A percentile compares a stretch with the other conserved stretches of the same genome.
phyloP scores from a whole-genome alignment of 2,329 filamentous ascomycete genomes.

The Plenodomus tracheiphilus region DNA sequence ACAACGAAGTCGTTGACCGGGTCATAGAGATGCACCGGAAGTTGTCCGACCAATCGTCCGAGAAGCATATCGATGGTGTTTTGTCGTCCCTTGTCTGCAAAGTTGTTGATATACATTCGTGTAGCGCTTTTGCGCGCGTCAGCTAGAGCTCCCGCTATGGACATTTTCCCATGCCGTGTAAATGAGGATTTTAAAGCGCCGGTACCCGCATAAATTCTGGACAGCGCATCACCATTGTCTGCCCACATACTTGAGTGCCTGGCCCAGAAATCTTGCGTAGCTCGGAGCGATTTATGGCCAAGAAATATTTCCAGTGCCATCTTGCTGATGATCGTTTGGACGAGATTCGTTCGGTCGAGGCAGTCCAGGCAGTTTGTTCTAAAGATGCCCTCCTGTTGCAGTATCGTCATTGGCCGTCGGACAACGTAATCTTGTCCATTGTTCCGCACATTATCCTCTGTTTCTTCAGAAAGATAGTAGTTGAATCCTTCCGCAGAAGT shows the following conservation, averaged over 20 bases:
- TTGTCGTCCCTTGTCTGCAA: slow-evolving; percentile 88
- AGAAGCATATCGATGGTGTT: slow-evolving; percentile 94
- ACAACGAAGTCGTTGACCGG: slow-evolving; percentile 91
- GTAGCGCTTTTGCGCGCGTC: slow-evolving; percentile 94
- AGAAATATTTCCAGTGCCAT: slow-evolving; percentile 90
- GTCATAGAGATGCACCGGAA: slow-evolving; percentile 83
- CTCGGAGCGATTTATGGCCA: slow-evolving; percentile 68
- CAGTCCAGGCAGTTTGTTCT: slow-evolving; percentile 96
- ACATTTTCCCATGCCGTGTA: slow-evolving; percentile 94
- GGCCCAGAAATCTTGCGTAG: slow-evolving; percentile 83
- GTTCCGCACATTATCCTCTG: slow-evolving; percentile 55
- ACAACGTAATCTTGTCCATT: slow-evolving; percentile 47
- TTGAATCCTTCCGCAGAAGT: slow-evolving; percentile 83
- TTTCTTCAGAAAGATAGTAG: slow-evolving; percentile 84
- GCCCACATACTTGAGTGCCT: slow-evolving; percentile 93
- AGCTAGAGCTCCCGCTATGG: slow-evolving; percentile 87
- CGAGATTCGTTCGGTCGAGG: slow-evolving; percentile 90
- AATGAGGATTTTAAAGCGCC: slow-evolving; percentile 95
- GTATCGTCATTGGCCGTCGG: slow-evolving; percentile 63
- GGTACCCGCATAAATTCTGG: slow-evolving; percentile 94
- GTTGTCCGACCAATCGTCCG: slow-evolving; percentile 80
- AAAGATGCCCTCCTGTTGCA: slow-evolving; percentile 95
- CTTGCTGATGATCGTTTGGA: slow-evolving; percentile 93
- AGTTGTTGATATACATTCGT: slow-evolving; percentile 95
- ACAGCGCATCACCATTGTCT: slow-evolving; percentile 92